Percentiles rank a stretch among this genome's conserved stretches.
Conservation (phyloP, 306 rosid genomes). For the Abrus pulchellus region DNA sequence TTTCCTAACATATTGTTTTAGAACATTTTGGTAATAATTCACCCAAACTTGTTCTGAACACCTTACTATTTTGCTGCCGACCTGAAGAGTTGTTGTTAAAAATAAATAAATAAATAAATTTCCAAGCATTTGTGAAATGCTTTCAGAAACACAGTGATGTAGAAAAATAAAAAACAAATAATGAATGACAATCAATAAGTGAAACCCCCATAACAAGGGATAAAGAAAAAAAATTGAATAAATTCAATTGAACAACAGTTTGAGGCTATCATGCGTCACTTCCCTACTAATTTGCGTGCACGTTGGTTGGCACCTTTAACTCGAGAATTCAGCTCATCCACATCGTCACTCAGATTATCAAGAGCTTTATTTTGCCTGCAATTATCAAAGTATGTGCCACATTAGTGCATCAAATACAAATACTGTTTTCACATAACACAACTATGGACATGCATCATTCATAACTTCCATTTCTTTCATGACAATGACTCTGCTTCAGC, state of each 20-base stretch:
- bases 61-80: neutral
- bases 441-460: neutral
- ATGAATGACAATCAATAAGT: constrained; percentile 10
- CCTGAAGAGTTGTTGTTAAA: neutral
- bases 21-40: neutral
- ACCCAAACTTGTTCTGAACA: neutral
- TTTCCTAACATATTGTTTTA: neutral
- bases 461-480: neutral
- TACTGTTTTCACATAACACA: neutral
- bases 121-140: neutral
- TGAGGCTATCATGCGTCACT: constrained; percentile 46
- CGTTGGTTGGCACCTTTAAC: constrained; percentile 92
- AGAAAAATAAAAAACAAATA: constrained; percentile 9
- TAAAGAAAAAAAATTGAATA: neutral
- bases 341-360: constrained; percentile 80
- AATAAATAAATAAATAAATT: no score
- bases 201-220: constrained; percentile 4
- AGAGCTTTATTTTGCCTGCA: constrained; percentile 96
- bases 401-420: neutral
- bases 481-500: neutral
- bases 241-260: neutral
- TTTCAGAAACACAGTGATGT: neutral
- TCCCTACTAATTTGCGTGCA: constrained; percentile 68
- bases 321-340: constrained; percentile 78
- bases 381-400: constrained; percentile 30